These are phyloP conservation scores for Solanum peruvianum DNA, from an alignment of 257 asterid genomes.

Conservation along the genomic window DNA sequence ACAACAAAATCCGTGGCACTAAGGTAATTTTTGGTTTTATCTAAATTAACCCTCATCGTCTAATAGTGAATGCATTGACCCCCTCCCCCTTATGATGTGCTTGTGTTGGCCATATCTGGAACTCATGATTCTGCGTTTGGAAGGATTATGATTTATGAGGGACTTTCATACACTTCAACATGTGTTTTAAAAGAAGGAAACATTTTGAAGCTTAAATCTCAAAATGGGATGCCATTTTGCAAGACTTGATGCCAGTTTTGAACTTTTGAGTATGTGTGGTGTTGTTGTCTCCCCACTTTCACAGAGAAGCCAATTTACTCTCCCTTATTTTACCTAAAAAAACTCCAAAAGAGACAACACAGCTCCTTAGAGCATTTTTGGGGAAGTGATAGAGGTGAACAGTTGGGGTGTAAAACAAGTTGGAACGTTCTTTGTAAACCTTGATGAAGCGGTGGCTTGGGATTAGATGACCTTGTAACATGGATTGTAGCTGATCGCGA, in stretches of 20 bases:
- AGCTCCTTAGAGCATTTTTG: neutral
- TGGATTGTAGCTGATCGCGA: too few species aligned
- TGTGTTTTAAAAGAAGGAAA: neutral
- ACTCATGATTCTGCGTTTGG: neutral
- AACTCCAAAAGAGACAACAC: neutral
- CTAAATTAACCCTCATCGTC: neutral
- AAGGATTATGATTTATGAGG: neutral
- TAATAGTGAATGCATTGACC: neutral
- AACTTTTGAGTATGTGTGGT: neutral
- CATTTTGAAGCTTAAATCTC: neutral
- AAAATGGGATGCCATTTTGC: neutral
- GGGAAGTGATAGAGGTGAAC: neutral
- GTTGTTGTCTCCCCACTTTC: neutral
- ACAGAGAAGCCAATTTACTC: neutral
- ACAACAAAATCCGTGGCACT: conserved; percentile 49
- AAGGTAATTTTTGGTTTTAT: conserved; percentile 33
- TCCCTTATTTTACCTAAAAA: neutral
- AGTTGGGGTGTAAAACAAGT: neutral
- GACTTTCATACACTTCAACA: neutral
- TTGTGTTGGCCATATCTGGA: neutral
- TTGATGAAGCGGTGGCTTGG: neutral
- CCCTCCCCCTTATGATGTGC: neutral
- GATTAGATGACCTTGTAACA: too few species aligned
- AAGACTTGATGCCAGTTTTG: neutral
- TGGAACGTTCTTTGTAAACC: neutral